phyloP scores from a whole-genome alignment of 805 yeast genomes.

The Saccharomycopsis synnaedendra region DNA sequence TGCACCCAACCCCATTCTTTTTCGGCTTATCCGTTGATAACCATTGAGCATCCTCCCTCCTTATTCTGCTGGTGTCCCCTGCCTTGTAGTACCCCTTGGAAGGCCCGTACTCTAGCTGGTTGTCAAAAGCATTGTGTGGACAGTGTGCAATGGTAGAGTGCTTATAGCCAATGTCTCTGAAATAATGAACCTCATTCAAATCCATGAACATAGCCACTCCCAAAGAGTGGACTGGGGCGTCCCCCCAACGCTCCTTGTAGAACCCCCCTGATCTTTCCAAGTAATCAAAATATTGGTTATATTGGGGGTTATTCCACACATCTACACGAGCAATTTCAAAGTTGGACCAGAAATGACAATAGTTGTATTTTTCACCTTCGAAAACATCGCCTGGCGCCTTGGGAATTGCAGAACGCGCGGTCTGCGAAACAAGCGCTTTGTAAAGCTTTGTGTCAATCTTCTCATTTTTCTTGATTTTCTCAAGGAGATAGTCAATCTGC shows the following conservation, averaged over 20 bases:
- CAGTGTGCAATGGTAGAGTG: conserved; percentile 80
- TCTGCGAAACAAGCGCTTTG: conserved; percentile 27
- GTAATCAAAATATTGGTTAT: conserved; percentile 54
- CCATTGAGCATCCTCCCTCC: conserved; percentile 24
- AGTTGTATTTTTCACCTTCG: conserved; percentile 57
- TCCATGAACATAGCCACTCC: conserved; percentile 72
- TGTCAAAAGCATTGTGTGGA: conserved; percentile 50
- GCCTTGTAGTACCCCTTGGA: conserved; percentile 24
- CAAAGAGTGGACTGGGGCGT: conserved; percentile 87
- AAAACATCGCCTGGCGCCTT: conserved; percentile 41
- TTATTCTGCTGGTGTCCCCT: conserved; percentile 23
- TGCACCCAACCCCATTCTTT: conserved; percentile 61
- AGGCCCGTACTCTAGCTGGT: conserved; percentile 36
- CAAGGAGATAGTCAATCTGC: conserved; percentile 18
- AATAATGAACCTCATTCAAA: conserved; percentile 69
- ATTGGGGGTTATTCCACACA: conserved; percentile 53
- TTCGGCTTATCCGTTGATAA: conserved; percentile 25
- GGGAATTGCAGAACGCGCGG: conserved; percentile 24
- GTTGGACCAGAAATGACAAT: conserved; percentile 89
- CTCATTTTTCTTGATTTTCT: conserved; percentile 23
- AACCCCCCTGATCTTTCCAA: conserved; percentile 74
- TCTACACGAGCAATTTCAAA: conserved; percentile 84
- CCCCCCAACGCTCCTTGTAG: conserved; percentile 93
- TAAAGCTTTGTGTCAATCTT: conserved; percentile 22
- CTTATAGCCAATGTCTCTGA: conserved; percentile 83